Evolutionary conservation across 2,329 filamentous ascomycete species (phyloP).

Genomic region (Pleurostoma richardsiae): DNA sequence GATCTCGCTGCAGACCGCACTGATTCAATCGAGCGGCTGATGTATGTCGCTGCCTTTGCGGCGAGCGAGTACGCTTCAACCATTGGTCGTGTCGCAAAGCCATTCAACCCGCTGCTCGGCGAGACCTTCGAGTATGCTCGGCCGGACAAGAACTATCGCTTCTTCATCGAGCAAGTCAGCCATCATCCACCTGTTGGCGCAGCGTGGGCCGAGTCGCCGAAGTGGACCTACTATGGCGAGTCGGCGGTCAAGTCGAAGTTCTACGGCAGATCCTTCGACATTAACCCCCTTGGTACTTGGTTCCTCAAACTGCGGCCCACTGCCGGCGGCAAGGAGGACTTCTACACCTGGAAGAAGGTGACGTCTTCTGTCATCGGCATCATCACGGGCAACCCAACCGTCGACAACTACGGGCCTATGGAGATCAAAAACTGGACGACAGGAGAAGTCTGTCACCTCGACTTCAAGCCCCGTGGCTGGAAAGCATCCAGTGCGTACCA

Average conservation of each 20-base stretch:
- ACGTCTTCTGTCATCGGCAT: conserved; percentile 97
- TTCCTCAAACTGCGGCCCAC: conserved; percentile 80
- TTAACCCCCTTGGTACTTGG: conserved; percentile 95
- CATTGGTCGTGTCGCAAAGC: conserved; percentile 93
- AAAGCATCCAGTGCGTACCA: conserved; percentile 89
- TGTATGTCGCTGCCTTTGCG: conserved; percentile 94
- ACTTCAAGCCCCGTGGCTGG: conserved; percentile 96
- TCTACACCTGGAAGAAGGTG: conserved; percentile 99
- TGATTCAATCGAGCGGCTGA: conserved; percentile 85
- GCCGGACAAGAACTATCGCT: conserved; percentile 95
- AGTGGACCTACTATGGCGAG: conserved; percentile 97
- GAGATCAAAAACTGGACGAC: conserved; percentile 97
- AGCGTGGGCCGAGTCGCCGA: conserved; percentile 84
- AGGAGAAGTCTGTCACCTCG: conserved; percentile 80
- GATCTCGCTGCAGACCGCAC: conserved; percentile 80
- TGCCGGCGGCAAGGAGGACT: conserved; percentile 70
- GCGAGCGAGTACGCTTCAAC: conserved; percentile 96
- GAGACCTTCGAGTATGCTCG: conserved; percentile 96
- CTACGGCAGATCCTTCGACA: conserved; percentile 95
- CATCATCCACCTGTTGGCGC: conserved; percentile 95
- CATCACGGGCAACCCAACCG: conserved; percentile 89
- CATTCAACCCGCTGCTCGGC: conserved; percentile 92
- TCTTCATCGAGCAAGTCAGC: conserved; percentile 97
- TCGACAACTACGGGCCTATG: conserved; percentile 98
- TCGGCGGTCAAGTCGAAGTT: conserved; percentile 95